Evolutionary conservation across 2,329 filamentous ascomycete genomes (phyloP).

Genomic region (Epichloe gansuensis): DNA sequence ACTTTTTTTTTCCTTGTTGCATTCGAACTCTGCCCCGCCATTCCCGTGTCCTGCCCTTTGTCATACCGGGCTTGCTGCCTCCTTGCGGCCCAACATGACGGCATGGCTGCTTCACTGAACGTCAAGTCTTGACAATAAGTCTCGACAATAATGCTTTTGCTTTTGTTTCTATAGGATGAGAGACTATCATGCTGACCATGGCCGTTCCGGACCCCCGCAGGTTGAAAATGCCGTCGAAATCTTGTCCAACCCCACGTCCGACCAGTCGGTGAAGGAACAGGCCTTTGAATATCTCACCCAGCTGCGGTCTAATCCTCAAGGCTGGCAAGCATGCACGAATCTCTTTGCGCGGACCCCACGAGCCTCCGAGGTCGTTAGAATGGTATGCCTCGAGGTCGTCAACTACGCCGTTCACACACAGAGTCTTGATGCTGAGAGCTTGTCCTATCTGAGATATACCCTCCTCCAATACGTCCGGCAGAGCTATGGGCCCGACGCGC

Average conservation of each 20-base stretch:
- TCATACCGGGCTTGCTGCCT: neutral
- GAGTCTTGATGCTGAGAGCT: constrained; percentile 57
- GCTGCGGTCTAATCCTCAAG: constrained; percentile 68
- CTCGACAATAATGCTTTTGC: neutral
- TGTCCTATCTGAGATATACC: constrained; percentile 67
- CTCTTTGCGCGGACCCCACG: constrained; percentile 74
- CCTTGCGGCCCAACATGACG: neutral
- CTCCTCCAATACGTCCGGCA: constrained; percentile 71
- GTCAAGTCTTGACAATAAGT: neutral
- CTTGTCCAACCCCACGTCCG: constrained; percentile 70
- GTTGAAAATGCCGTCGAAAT: constrained; percentile 94
- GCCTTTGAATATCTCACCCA: constrained; percentile 72
- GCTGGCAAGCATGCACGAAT: constrained; percentile 79
- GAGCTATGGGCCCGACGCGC: constrained; percentile 52
- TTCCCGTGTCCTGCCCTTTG: neutral
- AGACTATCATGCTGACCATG: constrained; percentile 1
- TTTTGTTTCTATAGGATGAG: neutral
- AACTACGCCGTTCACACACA: constrained; percentile 82
- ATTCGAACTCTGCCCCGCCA: neutral
- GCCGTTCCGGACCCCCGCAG: constrained; percentile 31
- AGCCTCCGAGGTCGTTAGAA: constrained; percentile 70
- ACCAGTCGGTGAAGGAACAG: constrained; percentile 64
- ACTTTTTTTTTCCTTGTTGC: neutral
- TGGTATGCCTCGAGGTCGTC: constrained; percentile 83
- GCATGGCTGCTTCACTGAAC: neutral